phyloP scores from a whole-genome alignment of 345 rosid species.

The Rubroshorea leprosula region DNA sequence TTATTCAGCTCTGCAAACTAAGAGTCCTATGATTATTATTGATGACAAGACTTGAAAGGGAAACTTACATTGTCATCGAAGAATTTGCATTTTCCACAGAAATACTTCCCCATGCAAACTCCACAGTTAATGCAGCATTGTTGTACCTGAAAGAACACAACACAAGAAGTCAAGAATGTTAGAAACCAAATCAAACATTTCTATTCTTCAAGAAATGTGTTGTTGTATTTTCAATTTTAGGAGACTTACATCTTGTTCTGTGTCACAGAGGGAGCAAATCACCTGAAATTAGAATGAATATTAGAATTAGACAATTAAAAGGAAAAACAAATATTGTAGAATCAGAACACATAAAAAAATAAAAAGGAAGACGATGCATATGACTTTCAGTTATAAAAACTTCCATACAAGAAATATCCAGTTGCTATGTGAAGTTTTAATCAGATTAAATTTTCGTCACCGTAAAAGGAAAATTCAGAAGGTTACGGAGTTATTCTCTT shows the following conservation, averaged over 20 bases:
- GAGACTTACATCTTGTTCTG: conserved; percentile 62
- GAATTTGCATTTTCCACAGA: conserved; percentile 59
- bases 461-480: too few relatives aligned
- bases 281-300: conserved; percentile 37
- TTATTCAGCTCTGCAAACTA: too few relatives aligned
- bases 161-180: neutral
- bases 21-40: too few relatives aligned
- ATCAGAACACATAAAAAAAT: neutral
- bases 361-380: neutral
- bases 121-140: conserved; percentile 56
- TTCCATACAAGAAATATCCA: too few relatives aligned
- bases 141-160: conserved; percentile 33
- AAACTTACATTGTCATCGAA: conserved; percentile 56
- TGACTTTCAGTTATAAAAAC: too few relatives aligned
- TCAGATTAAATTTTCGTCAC: too few relatives aligned
- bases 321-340: neutral
- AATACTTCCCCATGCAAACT: conserved; percentile 65
- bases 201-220: neutral
- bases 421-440: too few relatives aligned
- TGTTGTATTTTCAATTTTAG: neutral
- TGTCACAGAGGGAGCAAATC: conserved; percentile 50
- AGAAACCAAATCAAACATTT: neutral
- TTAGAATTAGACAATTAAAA: conserved; percentile 5
- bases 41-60: neutral
- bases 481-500: conserved; percentile 18